Base-by-base conservation (phyloP, 371 early-diverging fungal species). In the Mucor piriformis region DNA sequence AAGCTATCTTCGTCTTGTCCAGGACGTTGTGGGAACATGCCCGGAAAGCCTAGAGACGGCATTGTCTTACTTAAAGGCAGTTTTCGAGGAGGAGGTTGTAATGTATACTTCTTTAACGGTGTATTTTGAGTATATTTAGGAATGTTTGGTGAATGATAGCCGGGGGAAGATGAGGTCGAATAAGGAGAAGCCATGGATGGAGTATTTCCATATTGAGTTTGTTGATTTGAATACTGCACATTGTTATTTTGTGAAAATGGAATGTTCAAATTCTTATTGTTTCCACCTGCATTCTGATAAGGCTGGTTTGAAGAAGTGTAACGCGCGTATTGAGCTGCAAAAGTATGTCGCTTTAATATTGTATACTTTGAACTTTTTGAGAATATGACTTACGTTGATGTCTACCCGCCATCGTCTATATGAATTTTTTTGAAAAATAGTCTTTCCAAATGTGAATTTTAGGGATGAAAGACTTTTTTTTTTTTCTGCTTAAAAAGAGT, bases 1-100 rank as follows among this genome's bases (percentile, higher is more conserved):
- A 89, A 69, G 25, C 69, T 73, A 59, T 85, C 85, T 66, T 89
- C 90, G 21, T 79, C 82, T 59, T 88, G 87, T 16, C 67, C 74
- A 11, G 77, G 63, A 10, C 69, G 62, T 38, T 88, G 86, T 11
- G 89, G 88, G 55, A 84, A 88, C 50, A 89, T 83, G 47, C 86
- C 92, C n/a, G 90, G 85, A 59, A 80, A 84, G 1, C 89, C 92
- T 60, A 79, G 37, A 2, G 57, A 54, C 11, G 72, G 60, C 70
- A 81, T 83, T 10, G 81, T 63, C 58, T 76, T 81, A 63, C 77
- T 79, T 7, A 82, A 55, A 38, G 69, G 74, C 40, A 62, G 64
- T 59, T 68, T 69, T 20, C 71, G 73, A 20, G 66, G 63, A 13
- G 83, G 83, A 43, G 84, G 81, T 29, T 77, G 70, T 20, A 86